phyloP scores from a whole-genome alignment of 2,329 filamentous ascomycete species.

The Cytospora schulzeri region DNA sequence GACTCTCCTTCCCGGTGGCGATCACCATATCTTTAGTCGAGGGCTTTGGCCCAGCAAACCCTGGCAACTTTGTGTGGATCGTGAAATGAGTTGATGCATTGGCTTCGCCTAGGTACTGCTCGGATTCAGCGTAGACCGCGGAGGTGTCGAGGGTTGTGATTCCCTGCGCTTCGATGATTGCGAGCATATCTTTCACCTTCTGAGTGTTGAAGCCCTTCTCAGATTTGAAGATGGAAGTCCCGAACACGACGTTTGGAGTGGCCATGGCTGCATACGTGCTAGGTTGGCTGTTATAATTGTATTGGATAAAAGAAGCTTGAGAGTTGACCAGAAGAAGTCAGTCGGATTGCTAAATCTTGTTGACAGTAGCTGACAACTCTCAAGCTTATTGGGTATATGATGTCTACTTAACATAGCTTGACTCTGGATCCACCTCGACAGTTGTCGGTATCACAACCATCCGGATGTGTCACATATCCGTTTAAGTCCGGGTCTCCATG shows the following conservation, averaged over 20 bases:
- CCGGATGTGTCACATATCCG: too few species aligned
- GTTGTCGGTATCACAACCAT: too few species aligned
- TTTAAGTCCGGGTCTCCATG: too few species aligned
- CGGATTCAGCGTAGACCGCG: slow-evolving; percentile 30
- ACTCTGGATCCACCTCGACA: too few species aligned
- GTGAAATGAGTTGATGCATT: slow-evolving; percentile 30
- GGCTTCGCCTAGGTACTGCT: slow-evolving; percentile 29
- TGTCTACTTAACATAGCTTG: too few species aligned
- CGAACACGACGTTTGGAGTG: slow-evolving; percentile 12
- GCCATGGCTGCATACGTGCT: background rate
- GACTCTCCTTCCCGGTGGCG: slow-evolving; percentile 28
- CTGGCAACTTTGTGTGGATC: slow-evolving; percentile 33
- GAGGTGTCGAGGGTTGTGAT: slow-evolving; percentile 32
- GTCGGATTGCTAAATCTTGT: too few species aligned
- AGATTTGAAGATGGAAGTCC: background rate
- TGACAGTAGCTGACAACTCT: too few species aligned
- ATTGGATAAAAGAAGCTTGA: too few species aligned
- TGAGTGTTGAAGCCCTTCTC: background rate
- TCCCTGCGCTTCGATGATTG: slow-evolving; percentile 11
- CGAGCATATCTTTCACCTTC: background rate
- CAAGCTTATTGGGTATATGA: too few species aligned
- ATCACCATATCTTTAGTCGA: slow-evolving; percentile 28
- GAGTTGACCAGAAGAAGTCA: too few species aligned
- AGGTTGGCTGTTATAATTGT: background rate
- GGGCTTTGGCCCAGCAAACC: slow-evolving; percentile 10